Evolutionary conservation across 1,284 basidiomycete genomes (phyloP).

Genomic region (Kalmanozyma brasiliensis): DNA sequence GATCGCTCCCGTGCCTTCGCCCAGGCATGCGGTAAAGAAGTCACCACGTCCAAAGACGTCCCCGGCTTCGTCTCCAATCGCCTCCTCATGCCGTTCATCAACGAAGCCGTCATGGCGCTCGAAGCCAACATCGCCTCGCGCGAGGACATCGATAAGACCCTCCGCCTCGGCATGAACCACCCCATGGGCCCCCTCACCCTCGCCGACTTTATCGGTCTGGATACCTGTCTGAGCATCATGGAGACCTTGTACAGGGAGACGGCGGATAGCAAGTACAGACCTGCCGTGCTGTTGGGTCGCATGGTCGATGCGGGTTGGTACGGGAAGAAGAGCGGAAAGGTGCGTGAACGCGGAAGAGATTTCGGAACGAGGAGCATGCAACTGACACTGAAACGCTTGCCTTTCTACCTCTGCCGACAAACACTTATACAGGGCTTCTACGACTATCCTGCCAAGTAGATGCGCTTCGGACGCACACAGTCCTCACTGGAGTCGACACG

Average conservation of each 20-base stretch:
- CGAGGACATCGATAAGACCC: slow-evolving; percentile 94
- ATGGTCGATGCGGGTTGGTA: slow-evolving; percentile 98
- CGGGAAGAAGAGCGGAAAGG: slow-evolving; percentile 79
- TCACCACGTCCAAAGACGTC: slow-evolving; percentile 75
- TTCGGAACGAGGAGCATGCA: background rate
- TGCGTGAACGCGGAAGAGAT: slow-evolving; percentile 22
- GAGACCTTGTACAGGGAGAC: slow-evolving; percentile 74
- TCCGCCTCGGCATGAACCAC: slow-evolving; percentile 92
- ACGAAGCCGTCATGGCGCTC: slow-evolving; percentile 89
- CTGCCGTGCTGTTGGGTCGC: slow-evolving; percentile 84
- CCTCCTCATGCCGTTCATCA: slow-evolving; percentile 89
- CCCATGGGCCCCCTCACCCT: slow-evolving; percentile 79
- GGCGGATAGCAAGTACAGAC: slow-evolving; percentile 95
- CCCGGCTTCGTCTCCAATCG: slow-evolving; percentile 75
- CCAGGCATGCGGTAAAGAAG: slow-evolving; percentile 82
- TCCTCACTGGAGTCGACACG: too few relatives aligned
- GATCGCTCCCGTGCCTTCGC: slow-evolving; percentile 84
- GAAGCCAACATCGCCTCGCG: slow-evolving; percentile 91
- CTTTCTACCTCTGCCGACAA: background rate
- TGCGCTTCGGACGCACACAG: too few relatives aligned
- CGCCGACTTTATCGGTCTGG: slow-evolving; percentile 81
- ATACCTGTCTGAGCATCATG: slow-evolving; percentile 74
- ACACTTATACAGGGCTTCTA: slow-evolving; percentile 59
- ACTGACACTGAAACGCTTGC: background rate
- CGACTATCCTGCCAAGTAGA: slow-evolving; percentile 54